phyloP scores from a whole-genome alignment of 257 asterid species.

The Solanum peruvianum region DNA sequence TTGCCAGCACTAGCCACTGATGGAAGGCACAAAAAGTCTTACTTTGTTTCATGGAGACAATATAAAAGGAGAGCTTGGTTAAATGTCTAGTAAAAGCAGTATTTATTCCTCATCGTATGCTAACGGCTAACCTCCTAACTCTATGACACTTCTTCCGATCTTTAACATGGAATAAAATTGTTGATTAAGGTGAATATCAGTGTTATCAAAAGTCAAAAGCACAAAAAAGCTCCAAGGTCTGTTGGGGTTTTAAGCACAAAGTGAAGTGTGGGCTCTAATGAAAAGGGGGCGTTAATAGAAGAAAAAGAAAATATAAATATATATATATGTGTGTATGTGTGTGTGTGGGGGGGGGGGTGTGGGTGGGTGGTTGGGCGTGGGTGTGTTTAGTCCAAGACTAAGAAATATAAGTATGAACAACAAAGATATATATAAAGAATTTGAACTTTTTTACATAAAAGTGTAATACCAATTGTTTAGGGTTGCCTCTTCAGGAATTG shows the following conservation, averaged over 20 bases:
- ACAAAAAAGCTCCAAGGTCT: not conserved
- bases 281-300: not conserved
- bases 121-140: not conserved
- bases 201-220: not conserved
- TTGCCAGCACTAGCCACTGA: not conserved
- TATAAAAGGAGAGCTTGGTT: not conserved
- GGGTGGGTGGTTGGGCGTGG: not conserved
- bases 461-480: not conserved
- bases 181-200: not conserved
- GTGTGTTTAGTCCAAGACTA: not conserved
- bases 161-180: not conserved
- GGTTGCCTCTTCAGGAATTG: not conserved
- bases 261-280: not conserved
- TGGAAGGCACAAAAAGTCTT: not conserved
- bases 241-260: not conserved
- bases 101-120: not conserved
- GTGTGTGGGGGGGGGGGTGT: not conserved
- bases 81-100: not conserved
- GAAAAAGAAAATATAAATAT: too few species aligned
- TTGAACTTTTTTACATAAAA: not conserved
- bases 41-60: not conserved
- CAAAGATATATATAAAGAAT: not conserved
- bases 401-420: not conserved
- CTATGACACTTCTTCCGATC: not conserved
- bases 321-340: too few species aligned